Conservation (phyloP, 2,329 filamentous ascomycete genomes). For the Akanthomyces dipterigenus region DNA sequence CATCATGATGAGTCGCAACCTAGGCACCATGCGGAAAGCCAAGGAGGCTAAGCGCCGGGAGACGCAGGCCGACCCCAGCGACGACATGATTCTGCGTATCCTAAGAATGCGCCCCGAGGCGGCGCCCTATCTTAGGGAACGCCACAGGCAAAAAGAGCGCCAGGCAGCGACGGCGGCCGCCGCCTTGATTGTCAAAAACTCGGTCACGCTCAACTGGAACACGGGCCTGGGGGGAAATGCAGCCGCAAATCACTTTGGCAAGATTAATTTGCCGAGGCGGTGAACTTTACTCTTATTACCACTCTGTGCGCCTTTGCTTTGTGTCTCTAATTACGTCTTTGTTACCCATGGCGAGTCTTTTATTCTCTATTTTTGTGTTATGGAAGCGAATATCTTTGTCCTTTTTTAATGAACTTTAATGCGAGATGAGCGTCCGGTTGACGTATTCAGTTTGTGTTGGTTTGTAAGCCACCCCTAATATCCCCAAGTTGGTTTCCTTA, state of each 20-base stretch:
- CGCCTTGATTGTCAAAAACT: slow-evolving; percentile 91
- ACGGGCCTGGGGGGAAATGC: slow-evolving; percentile 26
- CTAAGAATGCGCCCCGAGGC: slow-evolving; percentile 93
- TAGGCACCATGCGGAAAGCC: slow-evolving; percentile 91
- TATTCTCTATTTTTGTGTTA: background rate
- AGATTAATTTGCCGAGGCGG: slow-evolving; percentile 41
- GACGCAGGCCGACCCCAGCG: slow-evolving; percentile 90
- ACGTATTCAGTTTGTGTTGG: background rate
- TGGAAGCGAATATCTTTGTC: background rate
- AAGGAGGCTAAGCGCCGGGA: slow-evolving; percentile 96
- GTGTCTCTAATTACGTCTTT: background rate
- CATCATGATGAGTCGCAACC: slow-evolving; percentile 89
- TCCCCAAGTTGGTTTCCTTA: too few species aligned
- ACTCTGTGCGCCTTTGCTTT: background rate
- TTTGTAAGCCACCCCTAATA: too few species aligned
- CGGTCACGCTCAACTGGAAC: slow-evolving; percentile 57
- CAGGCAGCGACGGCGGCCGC: slow-evolving; percentile 85
- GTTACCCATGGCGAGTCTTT: background rate
- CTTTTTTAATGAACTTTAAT: background rate
- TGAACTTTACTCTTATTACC: slow-evolving; percentile 21
- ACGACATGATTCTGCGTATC: slow-evolving; percentile 96
- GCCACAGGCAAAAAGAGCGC: slow-evolving; percentile 88
- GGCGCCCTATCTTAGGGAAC: slow-evolving; percentile 75
- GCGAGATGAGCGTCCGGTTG: background rate
- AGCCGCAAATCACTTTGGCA: slow-evolving; percentile 34